A percentile compares a stretch with the other conserved stretches of the same genome.
Conservation (phyloP, 2,329 filamentous ascomycete genomes). For the Ceratocystis papillata region DNA sequence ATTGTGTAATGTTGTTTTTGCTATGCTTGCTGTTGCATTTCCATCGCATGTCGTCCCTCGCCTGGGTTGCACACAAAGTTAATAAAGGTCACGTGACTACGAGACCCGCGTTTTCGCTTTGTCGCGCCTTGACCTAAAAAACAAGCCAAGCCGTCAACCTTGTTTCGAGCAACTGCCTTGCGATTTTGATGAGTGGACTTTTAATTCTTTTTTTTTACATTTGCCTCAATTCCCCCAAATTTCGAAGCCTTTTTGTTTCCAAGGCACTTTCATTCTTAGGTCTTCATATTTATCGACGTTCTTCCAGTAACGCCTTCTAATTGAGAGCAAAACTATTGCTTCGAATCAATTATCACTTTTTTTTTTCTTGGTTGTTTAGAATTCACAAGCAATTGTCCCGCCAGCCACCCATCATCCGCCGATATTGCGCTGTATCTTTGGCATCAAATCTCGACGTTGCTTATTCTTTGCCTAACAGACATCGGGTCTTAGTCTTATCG, state of each 20-base stretch:
- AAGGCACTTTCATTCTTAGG: background rate
- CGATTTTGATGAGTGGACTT: background rate
- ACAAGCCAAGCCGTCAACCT: background rate
- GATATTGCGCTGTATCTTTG: background rate
- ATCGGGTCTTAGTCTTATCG: background rate
- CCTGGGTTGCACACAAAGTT: background rate
- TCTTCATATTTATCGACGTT: background rate
- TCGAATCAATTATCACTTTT: background rate
- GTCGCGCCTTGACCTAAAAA: background rate
- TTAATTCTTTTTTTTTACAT: background rate
- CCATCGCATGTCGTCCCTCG: background rate
- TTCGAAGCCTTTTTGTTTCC: background rate
- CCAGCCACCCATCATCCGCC: background rate
- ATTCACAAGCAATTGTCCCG: background rate
- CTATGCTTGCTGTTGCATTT: background rate
- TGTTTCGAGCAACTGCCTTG: background rate
- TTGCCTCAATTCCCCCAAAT: background rate
- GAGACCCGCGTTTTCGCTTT: slow-evolving; percentile 16
- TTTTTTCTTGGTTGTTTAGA: background rate
- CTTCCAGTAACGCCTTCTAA: background rate
- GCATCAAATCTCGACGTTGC: background rate
- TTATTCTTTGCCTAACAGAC: background rate
- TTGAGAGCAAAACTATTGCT: background rate
- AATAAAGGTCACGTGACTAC: slow-evolving; percentile 17
- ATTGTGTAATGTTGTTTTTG: background rate